Evolutionary conservation across 2,329 filamentous ascomycete genomes (phyloP).

Genomic region (Magnaporthales sp.): DNA sequence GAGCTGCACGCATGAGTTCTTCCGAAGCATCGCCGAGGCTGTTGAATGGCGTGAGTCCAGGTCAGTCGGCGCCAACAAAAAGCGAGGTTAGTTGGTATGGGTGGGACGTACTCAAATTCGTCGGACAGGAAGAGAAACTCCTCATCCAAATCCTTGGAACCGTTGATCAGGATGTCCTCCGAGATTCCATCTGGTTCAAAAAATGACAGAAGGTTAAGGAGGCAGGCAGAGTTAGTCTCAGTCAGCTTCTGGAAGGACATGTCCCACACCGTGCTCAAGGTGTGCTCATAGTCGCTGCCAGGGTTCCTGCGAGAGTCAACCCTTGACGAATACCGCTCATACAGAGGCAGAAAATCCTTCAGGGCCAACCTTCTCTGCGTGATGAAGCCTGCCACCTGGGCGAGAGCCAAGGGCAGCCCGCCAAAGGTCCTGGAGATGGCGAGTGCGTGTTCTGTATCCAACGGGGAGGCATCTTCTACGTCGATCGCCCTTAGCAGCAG

Average conservation of each 20-base stretch:
- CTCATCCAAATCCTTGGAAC: not conserved
- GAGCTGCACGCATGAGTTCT: not conserved
- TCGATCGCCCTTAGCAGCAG: slow-evolving; percentile 1
- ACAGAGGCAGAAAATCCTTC: slow-evolving; percentile 18
- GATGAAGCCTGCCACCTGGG: slow-evolving; percentile 22
- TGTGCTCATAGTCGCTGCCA: slow-evolving; percentile 17
- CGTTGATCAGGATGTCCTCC: slow-evolving; percentile 15
- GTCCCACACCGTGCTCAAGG: slow-evolving; percentile 20
- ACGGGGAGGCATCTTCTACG: slow-evolving; percentile 6
- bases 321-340: slow-evolving; percentile 14
- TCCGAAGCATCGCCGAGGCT: not conserved
- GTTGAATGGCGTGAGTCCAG: slow-evolving; percentile 11
- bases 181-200: slow-evolving; percentile 19
- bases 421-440: slow-evolving; percentile 11
- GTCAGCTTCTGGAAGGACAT: slow-evolving; percentile 17
- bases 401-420: slow-evolving; percentile 14
- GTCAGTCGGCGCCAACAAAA: not conserved
- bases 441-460: slow-evolving; percentile 5
- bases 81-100: not conserved
- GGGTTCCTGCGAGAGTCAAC: not conserved
- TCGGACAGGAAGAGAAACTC: slow-evolving; percentile 16
- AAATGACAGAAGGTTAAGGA: slow-evolving; percentile 17
- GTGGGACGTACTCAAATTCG: slow-evolving; percentile 18
- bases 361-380: slow-evolving; percentile 14
- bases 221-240: slow-evolving; percentile 11